Percentiles rank a stretch among this genome's conserved stretches.
Evolutionary conservation across 164 flowering plant species (phyloP).

Genomic region (Stephania yunnanensis): DNA sequence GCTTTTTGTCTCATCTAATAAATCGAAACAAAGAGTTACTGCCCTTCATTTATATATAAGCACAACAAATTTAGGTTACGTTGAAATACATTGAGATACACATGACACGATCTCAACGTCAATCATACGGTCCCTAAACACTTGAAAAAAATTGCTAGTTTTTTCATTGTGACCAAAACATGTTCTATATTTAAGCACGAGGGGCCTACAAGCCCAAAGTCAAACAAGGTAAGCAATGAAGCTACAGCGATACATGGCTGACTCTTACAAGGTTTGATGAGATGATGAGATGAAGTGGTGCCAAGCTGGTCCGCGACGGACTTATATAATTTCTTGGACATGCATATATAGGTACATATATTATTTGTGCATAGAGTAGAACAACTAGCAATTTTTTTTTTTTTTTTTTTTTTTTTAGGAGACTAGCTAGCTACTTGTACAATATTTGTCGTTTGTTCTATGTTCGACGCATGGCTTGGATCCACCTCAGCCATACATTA

Average conservation of each 20-base stretch:
- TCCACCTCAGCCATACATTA: slow-evolving; percentile 4
- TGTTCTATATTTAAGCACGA: neutral
- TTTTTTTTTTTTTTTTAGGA: too few species aligned
- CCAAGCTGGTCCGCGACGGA: neutral
- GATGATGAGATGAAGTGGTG: neutral
- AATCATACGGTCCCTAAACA: too few species aligned
- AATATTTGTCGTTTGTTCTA: neutral
- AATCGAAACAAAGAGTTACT: neutral
- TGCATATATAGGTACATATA: too few species aligned
- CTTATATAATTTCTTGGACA: neutral
- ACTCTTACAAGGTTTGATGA: neutral
- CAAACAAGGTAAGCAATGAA: neutral
- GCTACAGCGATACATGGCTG: neutral
- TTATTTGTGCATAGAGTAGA: too few species aligned
- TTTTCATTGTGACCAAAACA: too few species aligned
- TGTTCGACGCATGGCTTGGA: slow-evolving; percentile 1
- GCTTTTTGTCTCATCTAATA: neutral
- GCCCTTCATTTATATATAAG: too few species aligned
- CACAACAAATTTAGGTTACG: too few species aligned
- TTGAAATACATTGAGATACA: too few species aligned
- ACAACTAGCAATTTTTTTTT: too few species aligned
- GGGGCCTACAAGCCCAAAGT: neutral
- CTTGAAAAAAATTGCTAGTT: too few species aligned
- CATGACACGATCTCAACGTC: too few species aligned
- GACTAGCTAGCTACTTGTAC: too few species aligned